phyloP scores from a whole-genome alignment of 176 grass and related monocot species.

The Saccharum spontaneum region DNA sequence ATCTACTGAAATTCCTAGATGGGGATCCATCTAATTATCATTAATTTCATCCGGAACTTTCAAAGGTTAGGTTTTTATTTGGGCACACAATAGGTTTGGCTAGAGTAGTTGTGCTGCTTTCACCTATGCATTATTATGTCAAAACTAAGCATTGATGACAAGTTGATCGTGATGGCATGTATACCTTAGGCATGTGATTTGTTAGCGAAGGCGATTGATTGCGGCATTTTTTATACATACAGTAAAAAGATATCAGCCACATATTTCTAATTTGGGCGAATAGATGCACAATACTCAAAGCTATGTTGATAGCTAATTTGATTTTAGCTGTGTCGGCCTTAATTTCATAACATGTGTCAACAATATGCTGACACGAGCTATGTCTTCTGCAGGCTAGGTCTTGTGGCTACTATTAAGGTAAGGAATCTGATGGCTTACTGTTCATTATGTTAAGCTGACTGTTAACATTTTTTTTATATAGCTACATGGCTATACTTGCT shows the following conservation, averaged over 20 bases:
- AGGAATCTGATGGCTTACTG: background rate
- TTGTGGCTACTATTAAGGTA: constrained; percentile 93
- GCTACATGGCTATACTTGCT: background rate
- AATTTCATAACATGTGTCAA: background rate
- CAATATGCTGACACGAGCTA: constrained; percentile 10
- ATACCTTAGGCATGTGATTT: constrained; percentile 6
- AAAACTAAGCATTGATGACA: background rate
- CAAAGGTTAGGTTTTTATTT: background rate
- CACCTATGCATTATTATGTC: background rate
- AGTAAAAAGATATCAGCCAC: background rate
- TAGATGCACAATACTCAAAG: background rate
- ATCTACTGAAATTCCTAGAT: constrained; percentile 6
- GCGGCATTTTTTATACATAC: background rate
- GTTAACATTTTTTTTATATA: background rate
- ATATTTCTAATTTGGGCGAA: background rate
- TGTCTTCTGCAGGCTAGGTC: constrained; percentile 66
- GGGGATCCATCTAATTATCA: background rate
- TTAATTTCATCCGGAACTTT: background rate
- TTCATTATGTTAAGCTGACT: background rate
- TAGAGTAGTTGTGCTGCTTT: background rate
- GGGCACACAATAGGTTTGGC: background rate
- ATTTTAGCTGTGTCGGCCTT: constrained; percentile 19
- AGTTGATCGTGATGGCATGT: background rate
- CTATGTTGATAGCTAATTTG: background rate
- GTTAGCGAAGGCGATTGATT: background rate